Evolutionary conservation across 306 rosid genomes (phyloP).

Genomic region (Calophaca sinica): DNA sequence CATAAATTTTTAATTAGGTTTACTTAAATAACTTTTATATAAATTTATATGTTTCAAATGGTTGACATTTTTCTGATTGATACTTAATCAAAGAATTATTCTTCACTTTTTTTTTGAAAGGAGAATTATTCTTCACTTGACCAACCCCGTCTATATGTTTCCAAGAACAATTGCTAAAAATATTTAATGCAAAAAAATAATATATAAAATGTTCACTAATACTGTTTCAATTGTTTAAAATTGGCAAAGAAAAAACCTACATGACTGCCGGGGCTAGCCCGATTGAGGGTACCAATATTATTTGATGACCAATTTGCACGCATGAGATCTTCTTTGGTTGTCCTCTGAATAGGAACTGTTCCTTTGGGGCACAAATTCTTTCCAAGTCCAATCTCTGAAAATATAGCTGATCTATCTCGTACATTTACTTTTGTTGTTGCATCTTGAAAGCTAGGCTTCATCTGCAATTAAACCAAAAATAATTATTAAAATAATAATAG

Average conservation of each 20-base stretch:
- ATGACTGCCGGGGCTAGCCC: background rate
- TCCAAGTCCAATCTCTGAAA: background rate
- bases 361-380: background rate
- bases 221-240: too few relatives aligned
- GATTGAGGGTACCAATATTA: background rate
- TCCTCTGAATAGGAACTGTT: conserved; percentile 22
- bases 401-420: background rate
- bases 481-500: background rate
- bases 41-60: too few relatives aligned
- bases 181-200: too few relatives aligned
- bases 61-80: too few relatives aligned
- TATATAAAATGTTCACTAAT: too few relatives aligned
- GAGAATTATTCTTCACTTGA: too few relatives aligned
- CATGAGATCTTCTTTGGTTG: conserved; percentile 29
- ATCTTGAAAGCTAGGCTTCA: conserved; percentile 1
- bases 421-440: background rate
- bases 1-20: too few relatives aligned
- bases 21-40: too few relatives aligned
- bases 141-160: too few relatives aligned
- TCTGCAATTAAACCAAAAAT: background rate
- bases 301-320: background rate
- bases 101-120: too few relatives aligned
- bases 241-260: background rate
- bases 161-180: too few relatives aligned
- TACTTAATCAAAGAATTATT: too few relatives aligned